A percentile compares a stretch with the other conserved stretches of the same genome.
Conservation (phyloP, 2,329 filamentous ascomycete genomes). For the Trichoderma simmonsii region DNA sequence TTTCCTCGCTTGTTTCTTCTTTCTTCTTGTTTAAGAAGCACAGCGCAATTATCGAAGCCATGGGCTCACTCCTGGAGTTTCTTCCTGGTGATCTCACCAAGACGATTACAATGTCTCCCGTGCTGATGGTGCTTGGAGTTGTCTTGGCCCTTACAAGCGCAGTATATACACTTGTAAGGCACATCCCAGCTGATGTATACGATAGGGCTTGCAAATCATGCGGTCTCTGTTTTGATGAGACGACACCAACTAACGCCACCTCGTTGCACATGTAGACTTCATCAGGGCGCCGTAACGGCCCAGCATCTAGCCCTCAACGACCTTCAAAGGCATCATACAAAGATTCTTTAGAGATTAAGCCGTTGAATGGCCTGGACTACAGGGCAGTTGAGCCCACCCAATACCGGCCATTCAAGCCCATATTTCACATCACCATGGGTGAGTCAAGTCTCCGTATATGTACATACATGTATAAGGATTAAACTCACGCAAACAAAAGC, state of each 20-base stretch:
- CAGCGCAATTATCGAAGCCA: background rate
- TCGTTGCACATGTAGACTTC: background rate
- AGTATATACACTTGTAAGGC: background rate
- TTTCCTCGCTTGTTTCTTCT: background rate
- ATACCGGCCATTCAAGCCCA: conserved; percentile 49
- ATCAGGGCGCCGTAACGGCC: background rate
- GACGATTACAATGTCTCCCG: background rate
- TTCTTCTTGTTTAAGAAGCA: background rate
- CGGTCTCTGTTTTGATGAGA: background rate
- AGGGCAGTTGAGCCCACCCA: conserved; percentile 35
- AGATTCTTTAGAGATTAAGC: conserved; percentile 21
- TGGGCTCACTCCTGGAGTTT: background rate
- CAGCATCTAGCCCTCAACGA: no score
- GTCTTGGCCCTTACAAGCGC: background rate
- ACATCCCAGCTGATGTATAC: background rate
- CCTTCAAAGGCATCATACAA: background rate
- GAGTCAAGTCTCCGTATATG: conserved; percentile 18
- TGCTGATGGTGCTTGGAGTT: background rate
- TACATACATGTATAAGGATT: background rate
- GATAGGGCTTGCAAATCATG: background rate
- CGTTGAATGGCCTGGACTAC: conserved; percentile 39
- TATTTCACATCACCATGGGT: conserved; percentile 57
- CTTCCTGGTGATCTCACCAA: background rate
- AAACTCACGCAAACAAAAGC: conserved; percentile 25
- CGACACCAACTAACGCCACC: background rate